Evolutionary conservation across 2,329 filamentous ascomycete genomes (phyloP).

Genomic region (Colletotrichum sp.): DNA sequence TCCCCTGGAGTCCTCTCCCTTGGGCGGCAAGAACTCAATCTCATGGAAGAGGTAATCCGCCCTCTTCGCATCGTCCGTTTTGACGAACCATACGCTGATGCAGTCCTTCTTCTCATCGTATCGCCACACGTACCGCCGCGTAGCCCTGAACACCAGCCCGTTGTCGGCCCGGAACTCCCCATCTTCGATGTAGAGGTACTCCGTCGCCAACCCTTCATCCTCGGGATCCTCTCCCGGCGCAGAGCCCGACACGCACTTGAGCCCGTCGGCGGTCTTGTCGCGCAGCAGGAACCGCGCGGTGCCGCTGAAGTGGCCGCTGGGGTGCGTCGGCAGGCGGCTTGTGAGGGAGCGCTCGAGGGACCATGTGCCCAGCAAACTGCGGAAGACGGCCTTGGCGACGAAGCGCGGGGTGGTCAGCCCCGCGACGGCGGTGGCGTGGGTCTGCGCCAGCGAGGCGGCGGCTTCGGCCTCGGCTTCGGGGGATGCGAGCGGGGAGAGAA

Average conservation of each 20-base stretch:
- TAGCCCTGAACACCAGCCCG: conserved; percentile 64
- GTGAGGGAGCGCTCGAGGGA: conserved; percentile 61
- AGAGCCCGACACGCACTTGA: conserved; percentile 34
- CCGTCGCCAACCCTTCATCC: conserved; percentile 44
- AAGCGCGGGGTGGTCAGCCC: conserved; percentile 54
- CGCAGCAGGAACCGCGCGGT: conserved; percentile 70
- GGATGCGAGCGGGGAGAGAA: conserved; percentile 38
- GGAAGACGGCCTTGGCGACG: conserved; percentile 70
- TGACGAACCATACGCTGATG: conserved; percentile 77
- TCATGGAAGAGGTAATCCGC: conserved; percentile 80
- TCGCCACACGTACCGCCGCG: conserved; percentile 73
- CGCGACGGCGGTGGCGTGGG: conserved; percentile 44
- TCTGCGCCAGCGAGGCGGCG: conserved; percentile 48
- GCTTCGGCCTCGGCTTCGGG: conserved; percentile 43
- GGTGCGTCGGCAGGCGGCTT: conserved; percentile 61
- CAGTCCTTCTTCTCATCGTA: conserved; percentile 66
- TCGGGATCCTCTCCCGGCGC: conserved; percentile 17
- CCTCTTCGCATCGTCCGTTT: conserved; percentile 62
- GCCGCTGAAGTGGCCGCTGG: conserved; percentile 69
- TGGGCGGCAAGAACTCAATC: conserved; percentile 62
- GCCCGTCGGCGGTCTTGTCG: conserved; percentile 59
- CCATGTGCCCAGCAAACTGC: conserved; percentile 75
- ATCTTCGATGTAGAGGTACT: conserved; percentile 74
- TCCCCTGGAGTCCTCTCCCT: conserved; percentile 39
- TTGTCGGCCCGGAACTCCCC: conserved; percentile 66